Base-by-base conservation (phyloP, 2,329 filamentous ascomycete species). In the Fusarium subglutinans region DNA sequence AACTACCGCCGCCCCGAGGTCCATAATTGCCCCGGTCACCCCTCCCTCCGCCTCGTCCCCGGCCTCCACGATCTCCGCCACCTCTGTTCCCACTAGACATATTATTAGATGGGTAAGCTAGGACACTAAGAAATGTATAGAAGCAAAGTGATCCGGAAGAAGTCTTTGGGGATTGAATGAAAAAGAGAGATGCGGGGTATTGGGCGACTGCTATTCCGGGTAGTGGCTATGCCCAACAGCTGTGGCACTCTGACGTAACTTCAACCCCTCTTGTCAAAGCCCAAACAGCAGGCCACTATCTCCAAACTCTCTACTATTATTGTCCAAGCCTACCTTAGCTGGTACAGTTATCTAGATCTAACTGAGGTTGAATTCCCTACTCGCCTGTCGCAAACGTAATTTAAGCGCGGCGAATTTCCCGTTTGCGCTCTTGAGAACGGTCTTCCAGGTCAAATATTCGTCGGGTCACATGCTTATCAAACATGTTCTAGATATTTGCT, bases 321-420 rank as follows among this genome's bases (percentile, higher is more conserved):
- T 26, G 1, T 26, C 8, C 43, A 20, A 26, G 8, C 17, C 0
- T 45, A 20, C 24, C 10, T 44, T 18, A 8, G 10, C 15, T 26
- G 15, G 15, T 26, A 1, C 43, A 24, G 12, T 20, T 14, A 1
- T 24, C 0, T 14, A 20, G 24, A 24, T 20, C 12, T 13, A 6
- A 26, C n/a, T 18, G 17, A 18, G 2, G n/a, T 44, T 44, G 6
- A 6, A 4, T 6, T n/a, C 22, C 13, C 40, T 41, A 41, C 0
- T 6, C 22, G 40, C 40, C 8, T n/a, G 20, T 41, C 40, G 13
- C 5, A 6, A n/a, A 5, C 2, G 40, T n/a, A 10, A 3, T 41
- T n/a, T 15, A 6, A 8, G 2, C 8, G 22, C 22, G 20, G 18
- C 33, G 13, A 33, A 1, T 40, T 40, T 14, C 38, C 7, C 20